A percentile compares a stretch with the other conserved stretches of the same genome.
These are phyloP conservation scores for Silybum marianum DNA, from an alignment of 129 eudicot genomes.

Conservation along the genomic window DNA sequence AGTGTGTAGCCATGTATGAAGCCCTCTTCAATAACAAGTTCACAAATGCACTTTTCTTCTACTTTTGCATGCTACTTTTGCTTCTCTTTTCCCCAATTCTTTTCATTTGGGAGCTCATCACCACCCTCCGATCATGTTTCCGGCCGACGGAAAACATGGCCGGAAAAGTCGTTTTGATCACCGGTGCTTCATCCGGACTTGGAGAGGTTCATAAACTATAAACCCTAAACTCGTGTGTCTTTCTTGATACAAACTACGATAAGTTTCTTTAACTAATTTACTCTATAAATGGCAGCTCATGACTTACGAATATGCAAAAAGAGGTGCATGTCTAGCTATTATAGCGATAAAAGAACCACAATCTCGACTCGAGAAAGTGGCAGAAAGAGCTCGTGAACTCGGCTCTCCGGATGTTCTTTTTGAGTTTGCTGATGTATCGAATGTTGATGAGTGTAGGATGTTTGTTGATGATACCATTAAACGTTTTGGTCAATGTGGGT, in stretches of 20 bases:
- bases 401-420: conserved; percentile 51
- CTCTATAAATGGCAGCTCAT: conserved; percentile 33
- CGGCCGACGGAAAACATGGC: conserved; percentile 14
- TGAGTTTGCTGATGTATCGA: conserved; percentile 45
- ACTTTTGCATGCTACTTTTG: not conserved
- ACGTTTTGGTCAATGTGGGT: conserved; percentile 41
- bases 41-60: not conserved
- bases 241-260: not conserved
- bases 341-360: conserved; percentile 39
- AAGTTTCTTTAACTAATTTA: not conserved
- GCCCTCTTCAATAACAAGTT: not conserved
- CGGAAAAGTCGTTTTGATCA: conserved; percentile 51
- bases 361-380: conserved; percentile 42
- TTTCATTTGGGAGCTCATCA: not conserved
- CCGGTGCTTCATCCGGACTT: conserved; percentile 56
- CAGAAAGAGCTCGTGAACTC: conserved; percentile 35
- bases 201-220: conserved; percentile 44
- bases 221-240: not conserved
- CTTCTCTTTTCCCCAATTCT: not conserved
- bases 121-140: not conserved
- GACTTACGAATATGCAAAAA: conserved; percentile 50
- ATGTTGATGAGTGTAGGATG: conserved; percentile 38
- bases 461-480: conserved; percentile 38
- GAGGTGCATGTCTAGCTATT: conserved; percentile 43
- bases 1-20: conserved; percentile 2